These are phyloP conservation scores for Chytriomyces confervae DNA, from an alignment of 192 early-diverging fungal genomes.

Conservation along the genomic window DNA sequence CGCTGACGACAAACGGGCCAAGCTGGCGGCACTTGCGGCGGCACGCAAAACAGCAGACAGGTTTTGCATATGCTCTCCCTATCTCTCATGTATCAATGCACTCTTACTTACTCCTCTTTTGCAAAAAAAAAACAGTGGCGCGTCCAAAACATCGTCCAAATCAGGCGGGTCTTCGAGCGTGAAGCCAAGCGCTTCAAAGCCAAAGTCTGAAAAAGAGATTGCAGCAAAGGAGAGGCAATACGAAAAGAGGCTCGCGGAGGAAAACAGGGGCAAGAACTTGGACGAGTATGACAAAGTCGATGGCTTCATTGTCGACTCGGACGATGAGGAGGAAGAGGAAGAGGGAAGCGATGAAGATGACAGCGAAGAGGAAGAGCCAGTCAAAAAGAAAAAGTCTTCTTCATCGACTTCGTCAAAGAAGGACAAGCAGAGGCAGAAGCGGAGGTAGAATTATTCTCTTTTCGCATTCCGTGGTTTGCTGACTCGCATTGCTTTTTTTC, in stretches of 20 bases:
- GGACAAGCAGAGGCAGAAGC: conserved; percentile 41
- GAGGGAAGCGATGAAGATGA: conserved; percentile 24
- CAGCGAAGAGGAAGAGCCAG: conserved; percentile 25
- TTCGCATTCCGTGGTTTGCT: too few species aligned
- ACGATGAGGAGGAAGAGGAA: conserved; percentile 44
- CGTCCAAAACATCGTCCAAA: not conserved
- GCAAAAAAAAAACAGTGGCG: not conserved
- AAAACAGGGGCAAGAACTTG: conserved; percentile 39
- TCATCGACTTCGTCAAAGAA: conserved; percentile 10
- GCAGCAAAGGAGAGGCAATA: conserved; percentile 23
- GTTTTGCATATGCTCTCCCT: not conserved
- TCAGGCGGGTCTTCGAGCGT: not conserved
- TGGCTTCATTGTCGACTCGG: conserved; percentile 41
- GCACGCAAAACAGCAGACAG: conserved; percentile 32
- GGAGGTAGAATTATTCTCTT: not conserved
- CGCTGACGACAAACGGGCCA: conserved; percentile 31
- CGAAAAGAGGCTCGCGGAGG: conserved; percentile 1
- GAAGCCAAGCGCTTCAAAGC: not conserved
- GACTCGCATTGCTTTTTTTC: too few species aligned
- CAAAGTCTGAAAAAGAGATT: conserved; percentile 26
- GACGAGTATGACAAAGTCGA: conserved; percentile 44
- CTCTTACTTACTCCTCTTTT: not conserved
- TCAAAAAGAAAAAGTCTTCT: conserved; percentile 8
- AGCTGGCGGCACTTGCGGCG: conserved; percentile 46
- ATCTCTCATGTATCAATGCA: not conserved